These are phyloP conservation scores for Vigna radiata DNA, from an alignment of 306 rosid species.

Conservation along the genomic window DNA sequence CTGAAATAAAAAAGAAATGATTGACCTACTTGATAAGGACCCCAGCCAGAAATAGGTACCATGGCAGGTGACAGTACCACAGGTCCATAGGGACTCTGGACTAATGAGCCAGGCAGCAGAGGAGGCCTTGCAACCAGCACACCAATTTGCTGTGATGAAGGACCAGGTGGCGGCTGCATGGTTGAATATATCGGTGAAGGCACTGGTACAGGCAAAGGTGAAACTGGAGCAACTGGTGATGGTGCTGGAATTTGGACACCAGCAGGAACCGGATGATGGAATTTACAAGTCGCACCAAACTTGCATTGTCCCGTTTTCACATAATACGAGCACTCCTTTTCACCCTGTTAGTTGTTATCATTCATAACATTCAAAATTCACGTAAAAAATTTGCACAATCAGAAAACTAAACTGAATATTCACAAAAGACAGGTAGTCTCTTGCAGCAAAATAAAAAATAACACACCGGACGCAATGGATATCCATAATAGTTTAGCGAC, in stretches of 20 bases:
- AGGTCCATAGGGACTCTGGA: constrained; percentile 84
- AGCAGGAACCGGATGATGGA: constrained; percentile 84
- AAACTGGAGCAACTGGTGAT: constrained; percentile 59
- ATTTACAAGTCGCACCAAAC: constrained; percentile 91
- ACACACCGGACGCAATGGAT: constrained; percentile 68
- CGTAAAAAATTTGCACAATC: constrained; percentile 3
- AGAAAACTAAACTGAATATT: constrained; percentile 32
- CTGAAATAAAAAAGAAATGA: constrained; percentile 41
- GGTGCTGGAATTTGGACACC: constrained; percentile 67
- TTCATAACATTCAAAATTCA: constrained; percentile 29
- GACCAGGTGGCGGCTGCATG: constrained; percentile 75
- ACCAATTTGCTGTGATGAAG: constrained; percentile 80
- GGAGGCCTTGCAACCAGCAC: constrained; percentile 88
- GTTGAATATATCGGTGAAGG: constrained; percentile 68
- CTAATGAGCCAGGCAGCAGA: constrained; percentile 69
- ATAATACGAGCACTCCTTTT: constrained; percentile 93
- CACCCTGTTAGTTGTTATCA: constrained; percentile 73
- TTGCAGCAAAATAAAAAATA: constrained; percentile 35
- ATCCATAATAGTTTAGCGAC: constrained; percentile 71
- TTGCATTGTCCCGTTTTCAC: constrained; percentile 95
- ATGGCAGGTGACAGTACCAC: constrained; percentile 78
- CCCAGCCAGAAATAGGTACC: constrained; percentile 83
- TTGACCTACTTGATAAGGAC: constrained; percentile 79
- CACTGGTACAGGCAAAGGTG: constrained; percentile 61
- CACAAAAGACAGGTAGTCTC: constrained; percentile 6